Evolutionary conservation across 2,329 filamentous ascomycete genomes (phyloP).

Genomic region (Aspergillus ruber): DNA sequence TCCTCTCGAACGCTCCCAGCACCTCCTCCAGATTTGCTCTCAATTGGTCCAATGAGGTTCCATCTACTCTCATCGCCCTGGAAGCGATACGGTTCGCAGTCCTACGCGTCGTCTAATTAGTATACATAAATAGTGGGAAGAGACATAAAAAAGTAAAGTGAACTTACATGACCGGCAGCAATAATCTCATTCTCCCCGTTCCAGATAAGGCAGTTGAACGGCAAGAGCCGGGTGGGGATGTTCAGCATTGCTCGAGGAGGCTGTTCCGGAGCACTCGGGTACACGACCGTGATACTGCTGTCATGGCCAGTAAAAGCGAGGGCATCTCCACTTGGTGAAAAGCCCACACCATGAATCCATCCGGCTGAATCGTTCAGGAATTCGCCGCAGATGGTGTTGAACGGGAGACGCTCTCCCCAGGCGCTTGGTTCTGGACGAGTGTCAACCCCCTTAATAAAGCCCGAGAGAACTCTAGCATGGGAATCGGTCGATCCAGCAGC

Average conservation of each 20-base stretch:
- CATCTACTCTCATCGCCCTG: constrained; percentile 72
- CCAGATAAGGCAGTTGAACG: constrained; percentile 91
- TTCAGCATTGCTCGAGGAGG: constrained; percentile 85
- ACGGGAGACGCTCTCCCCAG: constrained; percentile 93
- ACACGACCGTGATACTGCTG: constrained; percentile 93
- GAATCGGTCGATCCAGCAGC: constrained; percentile 96
- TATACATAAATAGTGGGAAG: not conserved
- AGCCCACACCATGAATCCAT: constrained; percentile 90
- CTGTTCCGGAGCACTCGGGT: constrained; percentile 84
- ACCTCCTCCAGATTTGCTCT: constrained; percentile 61
- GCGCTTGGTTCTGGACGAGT: constrained; percentile 74
- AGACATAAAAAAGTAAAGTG: not conserved
- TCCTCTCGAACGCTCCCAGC: constrained; percentile 65
- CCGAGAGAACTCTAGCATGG: constrained; percentile 88
- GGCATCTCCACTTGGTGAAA: constrained; percentile 88
- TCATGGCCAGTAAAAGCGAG: constrained; percentile 93
- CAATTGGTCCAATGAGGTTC: constrained; percentile 75
- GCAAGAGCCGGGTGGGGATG: constrained; percentile 80
- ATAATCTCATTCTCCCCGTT: constrained; percentile 88
- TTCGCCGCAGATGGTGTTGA: constrained; percentile 97
- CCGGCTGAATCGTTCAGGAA: constrained; percentile 93
- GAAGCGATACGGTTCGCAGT: constrained; percentile 84
- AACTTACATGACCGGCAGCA: constrained; percentile 72
- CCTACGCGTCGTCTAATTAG: constrained; percentile 27
- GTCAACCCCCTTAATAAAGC: constrained; percentile 94